Conservation (phyloP, 2,329 filamentous ascomycete species). For the Sarocladiaceae sp. region DNA sequence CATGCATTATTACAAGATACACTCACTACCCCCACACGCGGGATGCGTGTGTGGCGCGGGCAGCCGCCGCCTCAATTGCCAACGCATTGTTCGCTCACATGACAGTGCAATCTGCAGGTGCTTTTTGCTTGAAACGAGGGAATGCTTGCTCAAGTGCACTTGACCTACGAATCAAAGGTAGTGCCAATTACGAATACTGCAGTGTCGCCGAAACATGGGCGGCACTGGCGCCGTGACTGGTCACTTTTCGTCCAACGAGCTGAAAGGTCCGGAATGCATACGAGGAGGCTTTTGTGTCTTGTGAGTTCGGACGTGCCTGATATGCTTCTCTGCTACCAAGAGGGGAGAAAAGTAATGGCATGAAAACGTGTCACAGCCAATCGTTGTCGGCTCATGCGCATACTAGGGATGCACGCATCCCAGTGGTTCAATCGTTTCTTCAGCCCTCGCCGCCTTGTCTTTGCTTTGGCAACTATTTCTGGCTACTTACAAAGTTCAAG, state of each 20-base stretch:
- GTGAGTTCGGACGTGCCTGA: neutral
- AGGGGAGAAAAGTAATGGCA: neutral
- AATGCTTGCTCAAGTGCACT: neutral
- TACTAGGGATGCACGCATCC: too few relatives aligned
- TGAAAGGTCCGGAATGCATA: conserved; percentile 4
- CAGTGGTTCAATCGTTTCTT: too few relatives aligned
- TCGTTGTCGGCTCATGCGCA: neutral
- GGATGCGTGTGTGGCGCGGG: conserved; percentile 5
- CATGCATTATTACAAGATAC: too few relatives aligned
- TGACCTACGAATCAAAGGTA: neutral
- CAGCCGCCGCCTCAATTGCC: neutral
- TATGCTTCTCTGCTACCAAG: conserved; percentile 2
- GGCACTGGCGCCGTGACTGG: conserved; percentile 1
- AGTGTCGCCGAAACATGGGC: neutral
- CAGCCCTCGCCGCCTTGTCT: too few relatives aligned
- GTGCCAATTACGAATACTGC: neutral
- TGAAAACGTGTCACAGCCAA: neutral
- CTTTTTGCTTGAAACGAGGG: neutral
- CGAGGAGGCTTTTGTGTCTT: neutral
- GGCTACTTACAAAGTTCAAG: too few relatives aligned
- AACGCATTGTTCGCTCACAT: conserved; percentile 8
- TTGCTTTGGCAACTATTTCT: too few relatives aligned
- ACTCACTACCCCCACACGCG: conserved; percentile 5
- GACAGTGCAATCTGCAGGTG: conserved; percentile 4
- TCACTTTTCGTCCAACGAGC: neutral